Base-by-base conservation (phyloP, 192 early-diverging fungal species). In the Haplosporangium gracile region DNA sequence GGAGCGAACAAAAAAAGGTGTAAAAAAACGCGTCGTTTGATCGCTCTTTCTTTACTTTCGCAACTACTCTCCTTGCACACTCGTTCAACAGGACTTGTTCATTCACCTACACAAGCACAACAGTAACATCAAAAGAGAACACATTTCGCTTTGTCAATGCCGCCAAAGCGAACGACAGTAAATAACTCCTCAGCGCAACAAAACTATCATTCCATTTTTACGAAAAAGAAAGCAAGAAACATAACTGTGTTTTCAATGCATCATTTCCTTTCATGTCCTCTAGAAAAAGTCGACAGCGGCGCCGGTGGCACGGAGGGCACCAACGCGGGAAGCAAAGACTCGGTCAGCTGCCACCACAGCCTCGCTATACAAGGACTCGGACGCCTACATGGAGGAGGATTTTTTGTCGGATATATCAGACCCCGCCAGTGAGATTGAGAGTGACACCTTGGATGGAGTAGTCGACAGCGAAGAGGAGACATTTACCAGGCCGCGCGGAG, bases 351-450 rank as follows among this genome's bases (percentile, higher is more conserved):
- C 74, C 24, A 85, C 69, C 13, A 85, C 83, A 18, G 74, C 83
- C 15, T 85, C 78, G 11, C 80, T 85, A 74, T 85, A 85, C 70
- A 85, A 85, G 49, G 70, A 85, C 15, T 49, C 83, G 22, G 78
- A 70, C 20, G 70, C 68, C 18, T 85, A 80, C 70, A 10, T 68
- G 18, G 68, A 78, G 8, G 57, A 16, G 4, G 29, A 13, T 5
- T 20, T 51, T 11, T 63, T 40, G 29, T 60, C 80, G 0, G 77
- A 78, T 10, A 32, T 73, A 1, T 85, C 83, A 24, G 78, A 85
- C 63, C 65, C 71, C 24, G 72, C 73, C 60, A 85, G 83, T 32
- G 83, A 85, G 4, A 78, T 74, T 1, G 83, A 70, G 49, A 65
- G 47, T n/a, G 81, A 82, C 6, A 22, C 29, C 9, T 20, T 63